Evolutionary conservation across 108 stramenopile genomes (phyloP).

Genomic region (Stephanodiscus minutulus): DNA sequence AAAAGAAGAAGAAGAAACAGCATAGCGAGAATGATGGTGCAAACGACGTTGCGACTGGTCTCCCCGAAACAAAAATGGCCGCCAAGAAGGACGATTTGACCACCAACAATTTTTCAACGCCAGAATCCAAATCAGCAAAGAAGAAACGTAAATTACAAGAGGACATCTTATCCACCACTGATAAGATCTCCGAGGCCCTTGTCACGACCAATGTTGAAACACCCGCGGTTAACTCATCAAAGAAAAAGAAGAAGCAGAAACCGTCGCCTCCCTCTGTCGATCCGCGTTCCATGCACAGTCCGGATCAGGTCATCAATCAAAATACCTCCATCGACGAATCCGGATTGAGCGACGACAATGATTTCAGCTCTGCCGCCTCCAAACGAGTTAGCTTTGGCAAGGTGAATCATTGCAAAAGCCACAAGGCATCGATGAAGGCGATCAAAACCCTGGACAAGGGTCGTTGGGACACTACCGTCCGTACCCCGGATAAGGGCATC

Average conservation of each 20-base stretch:
- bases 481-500: conserved; percentile 79
- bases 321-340: conserved; percentile 28
- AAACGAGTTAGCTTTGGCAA: conserved; percentile 73
- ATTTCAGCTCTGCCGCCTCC: conserved; percentile 8
- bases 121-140: conserved; percentile 17
- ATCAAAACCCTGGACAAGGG: conserved; percentile 51
- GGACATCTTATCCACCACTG: neutral
- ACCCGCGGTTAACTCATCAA: conserved; percentile 32
- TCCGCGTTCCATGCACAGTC: conserved; percentile 24
- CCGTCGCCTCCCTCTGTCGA: conserved; percentile 44
- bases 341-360: neutral
- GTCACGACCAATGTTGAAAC: conserved; percentile 32
- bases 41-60: conserved; percentile 9
- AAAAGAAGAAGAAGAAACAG: neutral
- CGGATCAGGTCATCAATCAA: conserved; percentile 19
- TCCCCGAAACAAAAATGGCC: conserved; percentile 12
- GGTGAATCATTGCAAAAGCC: conserved; percentile 70
- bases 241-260: conserved; percentile 52
- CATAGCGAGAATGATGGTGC: conserved; percentile 5
- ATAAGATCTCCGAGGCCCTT: neutral
- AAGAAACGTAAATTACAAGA: conserved; percentile 35
- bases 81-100: conserved; percentile 11
- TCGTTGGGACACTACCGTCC: conserved; percentile 44
- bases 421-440: conserved; percentile 87
- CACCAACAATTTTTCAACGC: conserved; percentile 9